phyloP scores from a whole-genome alignment of 2,329 filamentous ascomycete genomes.

The Pezizomycotina sp. region DNA sequence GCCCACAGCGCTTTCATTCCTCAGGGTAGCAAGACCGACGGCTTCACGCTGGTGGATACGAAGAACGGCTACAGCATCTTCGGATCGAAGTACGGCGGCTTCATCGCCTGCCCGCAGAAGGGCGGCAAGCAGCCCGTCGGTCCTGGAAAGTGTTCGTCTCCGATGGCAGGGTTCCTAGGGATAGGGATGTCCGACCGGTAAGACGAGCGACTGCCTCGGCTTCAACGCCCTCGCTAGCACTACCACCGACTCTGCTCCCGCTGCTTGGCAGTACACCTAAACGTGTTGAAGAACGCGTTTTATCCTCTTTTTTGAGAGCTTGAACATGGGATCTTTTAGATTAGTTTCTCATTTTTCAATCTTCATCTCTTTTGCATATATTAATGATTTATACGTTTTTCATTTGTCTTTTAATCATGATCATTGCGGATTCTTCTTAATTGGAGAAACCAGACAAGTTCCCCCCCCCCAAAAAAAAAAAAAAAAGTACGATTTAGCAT shows the following conservation, averaged over 20 bases:
- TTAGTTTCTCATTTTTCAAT: too few relatives aligned
- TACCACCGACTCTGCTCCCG: slow-evolving; percentile 9
- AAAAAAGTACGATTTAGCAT: too few relatives aligned
- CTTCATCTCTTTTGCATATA: too few relatives aligned
- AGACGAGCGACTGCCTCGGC: slow-evolving; percentile 11
- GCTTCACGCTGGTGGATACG: slow-evolving; percentile 37
- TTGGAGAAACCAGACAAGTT: too few relatives aligned
- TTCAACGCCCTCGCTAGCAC: slow-evolving; percentile 12
- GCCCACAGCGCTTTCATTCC: slow-evolving; percentile 41
- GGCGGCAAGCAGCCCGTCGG: slow-evolving; percentile 5
- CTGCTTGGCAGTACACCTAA: slow-evolving; percentile 20
- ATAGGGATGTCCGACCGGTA: too few relatives aligned
- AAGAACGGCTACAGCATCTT: slow-evolving; percentile 34
- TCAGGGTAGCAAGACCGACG: slow-evolving; percentile 34
- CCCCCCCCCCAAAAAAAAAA: too few relatives aligned
- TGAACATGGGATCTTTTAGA: too few relatives aligned
- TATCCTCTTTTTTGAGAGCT: too few relatives aligned
- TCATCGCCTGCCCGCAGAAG: slow-evolving; percentile 12
- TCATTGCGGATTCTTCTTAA: too few relatives aligned
- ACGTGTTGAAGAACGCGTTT: too few relatives aligned
- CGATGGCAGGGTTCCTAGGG: slow-evolving; percentile 9
- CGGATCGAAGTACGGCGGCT: slow-evolving; percentile 11
- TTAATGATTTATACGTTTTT: too few relatives aligned
- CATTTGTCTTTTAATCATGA: too few relatives aligned
- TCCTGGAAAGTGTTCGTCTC: slow-evolving; percentile 16